Conservation (phyloP, 2,329 filamentous ascomycete species). For the Sphaceloma murrayae region DNA sequence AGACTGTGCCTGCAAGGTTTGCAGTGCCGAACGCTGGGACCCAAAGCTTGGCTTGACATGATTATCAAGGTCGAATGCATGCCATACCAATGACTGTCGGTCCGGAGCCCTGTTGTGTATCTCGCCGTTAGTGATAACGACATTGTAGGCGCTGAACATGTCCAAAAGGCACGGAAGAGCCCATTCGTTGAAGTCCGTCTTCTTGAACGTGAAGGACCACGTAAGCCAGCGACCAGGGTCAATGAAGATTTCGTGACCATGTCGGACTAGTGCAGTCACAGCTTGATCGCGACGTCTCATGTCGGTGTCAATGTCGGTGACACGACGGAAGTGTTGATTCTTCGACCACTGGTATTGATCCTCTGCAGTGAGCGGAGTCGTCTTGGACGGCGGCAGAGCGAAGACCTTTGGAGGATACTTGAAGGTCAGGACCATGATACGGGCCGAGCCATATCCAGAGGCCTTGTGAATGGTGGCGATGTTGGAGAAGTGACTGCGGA, state of each 20-base stretch:
- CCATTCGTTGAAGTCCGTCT: conserved; percentile 35
- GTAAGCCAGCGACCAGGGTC: conserved; percentile 51
- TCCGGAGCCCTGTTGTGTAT: not conserved
- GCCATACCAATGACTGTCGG: not conserved
- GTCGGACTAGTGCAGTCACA: conserved; percentile 13
- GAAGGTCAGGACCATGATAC: conserved; percentile 29
- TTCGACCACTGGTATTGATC: conserved; percentile 44
- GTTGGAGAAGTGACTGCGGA: conserved; percentile 7
- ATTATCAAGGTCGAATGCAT: conserved; percentile 6
- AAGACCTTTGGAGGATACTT: conserved; percentile 36
- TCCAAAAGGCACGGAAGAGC: conserved; percentile 7
- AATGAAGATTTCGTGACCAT: conserved; percentile 11
- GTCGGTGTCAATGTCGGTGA: conserved; percentile 51
- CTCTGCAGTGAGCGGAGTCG: conserved; percentile 34
- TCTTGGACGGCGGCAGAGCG: conserved; percentile 24
- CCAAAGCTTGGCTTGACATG: conserved; percentile 13
- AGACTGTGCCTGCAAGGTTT: conserved; percentile 18
- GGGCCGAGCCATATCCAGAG: not conserved
- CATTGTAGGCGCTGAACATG: conserved; percentile 13
- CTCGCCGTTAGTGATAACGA: conserved; percentile 5
- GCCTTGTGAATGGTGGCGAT: conserved; percentile 6
- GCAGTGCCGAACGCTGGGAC: conserved; percentile 19
- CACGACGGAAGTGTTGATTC: conserved; percentile 49
- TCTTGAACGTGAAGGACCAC: conserved; percentile 34
- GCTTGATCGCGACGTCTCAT: conserved; percentile 11